Conservation (phyloP, 805 yeast genomes). For the Saccharomycopsis sp. region DNA sequence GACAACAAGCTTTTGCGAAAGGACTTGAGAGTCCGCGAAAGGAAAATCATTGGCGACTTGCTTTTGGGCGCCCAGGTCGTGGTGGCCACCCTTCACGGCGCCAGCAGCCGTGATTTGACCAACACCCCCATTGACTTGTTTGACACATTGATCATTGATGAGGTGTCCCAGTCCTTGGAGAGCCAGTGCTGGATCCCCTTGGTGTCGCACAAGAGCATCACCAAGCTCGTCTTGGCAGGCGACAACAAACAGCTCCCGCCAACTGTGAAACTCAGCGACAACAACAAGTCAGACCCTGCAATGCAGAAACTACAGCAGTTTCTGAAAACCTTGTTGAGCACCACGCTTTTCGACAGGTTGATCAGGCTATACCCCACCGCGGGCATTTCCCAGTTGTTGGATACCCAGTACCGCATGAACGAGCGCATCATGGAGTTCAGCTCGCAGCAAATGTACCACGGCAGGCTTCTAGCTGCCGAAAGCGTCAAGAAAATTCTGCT, state of each 20-base stretch:
- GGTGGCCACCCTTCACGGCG: slow-evolving; percentile 79
- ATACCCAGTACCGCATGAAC: slow-evolving; percentile 86
- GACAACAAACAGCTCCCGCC: slow-evolving; percentile 92
- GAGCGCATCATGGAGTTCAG: slow-evolving; percentile 69
- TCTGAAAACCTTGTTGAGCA: slow-evolving; percentile 40
- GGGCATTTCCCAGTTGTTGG: slow-evolving; percentile 47
- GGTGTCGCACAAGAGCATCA: slow-evolving; percentile 48
- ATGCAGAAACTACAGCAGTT: not conserved
- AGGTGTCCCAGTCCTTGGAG: slow-evolving; percentile 87
- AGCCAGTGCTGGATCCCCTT: slow-evolving; percentile 97
- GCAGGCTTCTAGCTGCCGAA: slow-evolving; percentile 51
- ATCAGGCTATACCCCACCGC: slow-evolving; percentile 33
- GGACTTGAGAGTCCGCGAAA: slow-evolving; percentile 62
- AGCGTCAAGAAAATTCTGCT: slow-evolving; percentile 46
- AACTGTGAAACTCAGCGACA: slow-evolving; percentile 55
- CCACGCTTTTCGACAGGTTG: slow-evolving; percentile 76
- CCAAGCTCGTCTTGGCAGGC: slow-evolving; percentile 74
- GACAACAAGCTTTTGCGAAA: slow-evolving; percentile 61
- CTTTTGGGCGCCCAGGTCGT: slow-evolving; percentile 58
- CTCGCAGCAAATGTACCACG: slow-evolving; percentile 54
- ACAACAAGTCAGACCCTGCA: slow-evolving; percentile 21
- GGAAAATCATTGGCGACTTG: slow-evolving; percentile 48
- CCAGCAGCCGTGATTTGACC: slow-evolving; percentile 65
- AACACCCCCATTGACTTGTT: slow-evolving; percentile 35
- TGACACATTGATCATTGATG: slow-evolving; percentile 83